Conservation (phyloP, 371 early-diverging fungal species). For the Fennellomyces sp. region DNA sequence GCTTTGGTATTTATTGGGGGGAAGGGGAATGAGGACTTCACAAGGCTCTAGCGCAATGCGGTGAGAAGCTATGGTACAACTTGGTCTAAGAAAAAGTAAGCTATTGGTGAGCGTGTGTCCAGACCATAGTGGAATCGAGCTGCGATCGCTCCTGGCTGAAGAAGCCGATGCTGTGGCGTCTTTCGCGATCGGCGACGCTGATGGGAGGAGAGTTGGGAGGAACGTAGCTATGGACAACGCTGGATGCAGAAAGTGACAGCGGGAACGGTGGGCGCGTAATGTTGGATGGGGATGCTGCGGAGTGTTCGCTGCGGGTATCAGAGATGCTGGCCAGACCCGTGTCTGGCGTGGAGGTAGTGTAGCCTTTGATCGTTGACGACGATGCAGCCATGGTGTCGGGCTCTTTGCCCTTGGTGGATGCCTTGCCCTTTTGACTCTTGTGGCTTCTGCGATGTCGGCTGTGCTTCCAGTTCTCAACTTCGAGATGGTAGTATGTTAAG, state of each 20-base stretch:
- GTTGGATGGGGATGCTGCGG: background rate
- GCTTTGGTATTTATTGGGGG: too few relatives aligned
- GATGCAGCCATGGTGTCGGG: background rate
- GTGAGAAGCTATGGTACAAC: too few relatives aligned
- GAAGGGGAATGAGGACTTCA: too few relatives aligned
- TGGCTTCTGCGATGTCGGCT: slow-evolving; percentile 14
- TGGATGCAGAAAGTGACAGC: slow-evolving; percentile 18
- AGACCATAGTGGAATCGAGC: slow-evolving; percentile 1
- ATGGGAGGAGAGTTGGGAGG: slow-evolving; percentile 10
- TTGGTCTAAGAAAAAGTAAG: background rate
- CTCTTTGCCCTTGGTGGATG: slow-evolving; percentile 5
- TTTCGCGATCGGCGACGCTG: background rate
- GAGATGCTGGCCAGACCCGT: slow-evolving; percentile 24
- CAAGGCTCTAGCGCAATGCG: too few relatives aligned
- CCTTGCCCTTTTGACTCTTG: background rate
- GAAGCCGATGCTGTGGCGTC: slow-evolving; percentile 15
- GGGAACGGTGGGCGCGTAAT: slow-evolving; percentile 2
- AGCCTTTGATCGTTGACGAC: background rate
- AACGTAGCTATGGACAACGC: slow-evolving; percentile 21
- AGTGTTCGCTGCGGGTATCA: background rate
- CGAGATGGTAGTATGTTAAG: slow-evolving; percentile 61
- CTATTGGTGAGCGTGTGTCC: slow-evolving; percentile 7
- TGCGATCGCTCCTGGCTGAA: background rate
- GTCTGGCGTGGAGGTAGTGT: slow-evolving; percentile 10
- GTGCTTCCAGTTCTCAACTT: slow-evolving; percentile 55